Conservation (phyloP, 1,139 yeast species). For the Nakaseomyces uthaithaninus region DNA sequence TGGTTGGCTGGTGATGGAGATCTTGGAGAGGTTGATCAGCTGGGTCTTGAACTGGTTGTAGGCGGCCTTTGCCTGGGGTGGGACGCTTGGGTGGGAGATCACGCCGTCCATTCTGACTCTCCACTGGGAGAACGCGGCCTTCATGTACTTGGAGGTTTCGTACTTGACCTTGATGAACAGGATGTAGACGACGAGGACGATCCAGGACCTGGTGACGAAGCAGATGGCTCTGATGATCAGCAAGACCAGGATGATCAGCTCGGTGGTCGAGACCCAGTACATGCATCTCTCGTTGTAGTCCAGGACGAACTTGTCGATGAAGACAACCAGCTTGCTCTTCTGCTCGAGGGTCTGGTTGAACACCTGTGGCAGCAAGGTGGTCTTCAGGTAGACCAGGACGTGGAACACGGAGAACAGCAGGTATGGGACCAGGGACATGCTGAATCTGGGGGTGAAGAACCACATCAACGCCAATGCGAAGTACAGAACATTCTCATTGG, state of each 20-base stretch:
- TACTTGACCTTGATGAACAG: constrained; percentile 69
- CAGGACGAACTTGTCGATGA: constrained; percentile 49
- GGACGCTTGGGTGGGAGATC: constrained; percentile 49
- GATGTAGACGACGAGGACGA: constrained; percentile 50
- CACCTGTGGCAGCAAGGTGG: constrained; percentile 59
- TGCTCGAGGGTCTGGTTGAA: constrained; percentile 30
- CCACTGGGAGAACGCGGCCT: constrained; percentile 59
- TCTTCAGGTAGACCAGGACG: constrained; percentile 55
- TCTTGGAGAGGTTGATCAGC: constrained; percentile 18
- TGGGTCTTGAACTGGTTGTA: constrained; percentile 53
- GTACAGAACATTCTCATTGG: constrained; percentile 66
- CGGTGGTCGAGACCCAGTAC: constrained; percentile 62
- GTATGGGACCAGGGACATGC: constrained; percentile 57
- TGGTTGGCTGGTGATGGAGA: constrained; percentile 12
- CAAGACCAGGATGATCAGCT: constrained; percentile 47
- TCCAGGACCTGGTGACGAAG: constrained; percentile 58
- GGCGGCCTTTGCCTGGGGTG: constrained; percentile 46
- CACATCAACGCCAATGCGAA: constrained; percentile 50
- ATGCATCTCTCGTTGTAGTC: constrained; percentile 63
- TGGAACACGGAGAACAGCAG: constrained; percentile 66
- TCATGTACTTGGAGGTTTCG: constrained; percentile 68
- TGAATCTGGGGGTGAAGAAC: constrained; percentile 46
- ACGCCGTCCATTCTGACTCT: constrained; percentile 67
- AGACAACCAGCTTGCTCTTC: constrained; percentile 33
- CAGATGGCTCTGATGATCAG: constrained; percentile 46